Conservation (phyloP, 306 rosid species). For the Psophocarpus tetragonolobus region DNA sequence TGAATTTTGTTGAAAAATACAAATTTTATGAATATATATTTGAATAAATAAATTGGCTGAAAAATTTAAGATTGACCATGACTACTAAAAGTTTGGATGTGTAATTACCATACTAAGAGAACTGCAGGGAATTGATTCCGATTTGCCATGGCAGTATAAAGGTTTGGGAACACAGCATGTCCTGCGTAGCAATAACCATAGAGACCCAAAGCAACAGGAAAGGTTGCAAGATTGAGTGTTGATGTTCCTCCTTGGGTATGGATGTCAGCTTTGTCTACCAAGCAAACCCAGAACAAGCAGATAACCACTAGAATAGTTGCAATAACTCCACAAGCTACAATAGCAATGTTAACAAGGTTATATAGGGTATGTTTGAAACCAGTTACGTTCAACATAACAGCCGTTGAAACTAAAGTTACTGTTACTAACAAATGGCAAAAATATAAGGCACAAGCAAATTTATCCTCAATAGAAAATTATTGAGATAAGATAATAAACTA, state of each 20-base stretch:
- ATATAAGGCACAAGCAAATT: no score
- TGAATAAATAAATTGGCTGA: no score
- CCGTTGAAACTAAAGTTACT: no score
- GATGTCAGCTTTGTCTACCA: slow-evolving; percentile 67
- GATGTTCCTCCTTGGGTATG: slow-evolving; percentile 52
- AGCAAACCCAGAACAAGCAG: slow-evolving; percentile 80
- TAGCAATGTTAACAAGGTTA: not conserved
- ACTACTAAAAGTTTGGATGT: not conserved
- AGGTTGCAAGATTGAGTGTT: slow-evolving; percentile 63
- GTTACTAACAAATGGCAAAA: no score
- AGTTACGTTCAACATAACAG: no score
- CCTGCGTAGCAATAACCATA: slow-evolving; percentile 97
- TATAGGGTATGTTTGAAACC: no score
- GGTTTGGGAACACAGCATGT: slow-evolving; percentile 94
- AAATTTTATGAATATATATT: no score
- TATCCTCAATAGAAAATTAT: no score
- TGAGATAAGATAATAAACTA: no score
- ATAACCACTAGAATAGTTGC: slow-evolving; percentile 72
- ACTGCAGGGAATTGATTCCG: slow-evolving; percentile 80
- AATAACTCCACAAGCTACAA: slow-evolving; percentile 85
- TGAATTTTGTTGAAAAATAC: no score
- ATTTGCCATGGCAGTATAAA: slow-evolving; percentile 86
- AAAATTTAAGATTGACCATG: not conserved
- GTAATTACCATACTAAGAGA: slow-evolving; percentile 80
- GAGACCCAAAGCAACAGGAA: slow-evolving; percentile 95